Conservation (phyloP, 371 early-diverging fungal species). For the Amoeboaphelidium protococcarum region DNA sequence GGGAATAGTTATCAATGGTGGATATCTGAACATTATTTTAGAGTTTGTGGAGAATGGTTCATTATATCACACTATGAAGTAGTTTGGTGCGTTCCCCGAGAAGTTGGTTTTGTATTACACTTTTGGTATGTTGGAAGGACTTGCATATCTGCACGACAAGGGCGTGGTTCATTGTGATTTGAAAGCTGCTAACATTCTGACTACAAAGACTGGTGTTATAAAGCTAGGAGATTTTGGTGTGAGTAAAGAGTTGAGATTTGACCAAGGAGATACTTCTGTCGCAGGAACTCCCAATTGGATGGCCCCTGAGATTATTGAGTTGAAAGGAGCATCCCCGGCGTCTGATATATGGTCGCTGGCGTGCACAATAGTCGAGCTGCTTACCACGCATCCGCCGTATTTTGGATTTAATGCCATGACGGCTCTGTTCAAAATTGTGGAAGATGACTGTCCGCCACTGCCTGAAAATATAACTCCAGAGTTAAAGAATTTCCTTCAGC, state of each 20-base stretch:
- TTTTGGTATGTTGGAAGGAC: constrained; percentile 8
- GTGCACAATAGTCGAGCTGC: constrained; percentile 56
- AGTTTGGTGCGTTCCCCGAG: constrained; percentile 10
- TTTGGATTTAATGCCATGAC: constrained; percentile 48
- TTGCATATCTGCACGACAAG: constrained; percentile 10
- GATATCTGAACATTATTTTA: constrained; percentile 14
- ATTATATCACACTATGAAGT: constrained; percentile 10
- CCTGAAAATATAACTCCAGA: no score
- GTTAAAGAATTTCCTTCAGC: no score
- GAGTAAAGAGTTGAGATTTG: constrained; percentile 5
- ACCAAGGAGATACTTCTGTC: neutral
- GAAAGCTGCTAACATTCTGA: constrained; percentile 16
- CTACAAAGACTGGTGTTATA: constrained; percentile 12
- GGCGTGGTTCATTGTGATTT: constrained; percentile 16
- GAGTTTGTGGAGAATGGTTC: constrained; percentile 10
- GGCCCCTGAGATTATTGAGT: constrained; percentile 30
- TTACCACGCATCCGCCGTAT: constrained; percentile 68
- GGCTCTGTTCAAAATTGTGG: constrained; percentile 67
- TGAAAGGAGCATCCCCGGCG: constrained; percentile 44
- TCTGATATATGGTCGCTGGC: constrained; percentile 73
- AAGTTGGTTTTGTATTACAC: constrained; percentile 11
- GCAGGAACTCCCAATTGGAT: constrained; percentile 6
- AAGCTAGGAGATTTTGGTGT: constrained; percentile 18
- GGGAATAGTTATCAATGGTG: constrained; percentile 17
- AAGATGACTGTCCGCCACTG: constrained; percentile 51